Base-by-base conservation (phyloP, 306 rosid species). In the Prinsepia uniflora region DNA sequence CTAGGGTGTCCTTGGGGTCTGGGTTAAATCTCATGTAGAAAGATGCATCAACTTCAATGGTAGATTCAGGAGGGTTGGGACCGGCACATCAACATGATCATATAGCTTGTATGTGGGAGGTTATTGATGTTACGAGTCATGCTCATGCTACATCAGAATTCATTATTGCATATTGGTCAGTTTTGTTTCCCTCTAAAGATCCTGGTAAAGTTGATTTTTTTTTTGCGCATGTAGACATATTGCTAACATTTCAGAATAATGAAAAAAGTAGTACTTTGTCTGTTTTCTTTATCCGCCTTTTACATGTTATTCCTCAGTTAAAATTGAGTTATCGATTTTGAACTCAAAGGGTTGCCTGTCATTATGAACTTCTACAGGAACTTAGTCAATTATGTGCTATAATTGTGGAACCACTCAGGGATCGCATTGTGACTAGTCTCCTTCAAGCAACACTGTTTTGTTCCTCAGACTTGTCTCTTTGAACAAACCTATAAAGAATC, bases 351-450 rank as follows among this genome's bases (percentile, higher is more conserved):
- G n/a, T n/a, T n/a, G n/a, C n/a, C n/a, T n/a, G n/a, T n/a, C n/a
- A n/a, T n/a, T n/a, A n/a, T 79, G 73, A 77, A 71, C 63, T 59
- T 17, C 36, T 81, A 48, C 85, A 94, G 99, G 95, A 89, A 80
- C 99, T 94, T 74, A 80, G 83, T 82, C 90, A 86, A 75, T 89
- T 94, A 20, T 94, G 99, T 73, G 90, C 78, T 79, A 81, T 91
- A 77, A 89, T 94, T 53, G 96, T 91, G 78, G 99, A 94, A 80
- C 95, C 99, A 66, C 96, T 94, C 57, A 82, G 99, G 83, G 99
- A 94, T 81, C 97, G 85, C 65, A 79, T 94, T 46, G 99, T 94
- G 83, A 94, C 97, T 18, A 91, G 99, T 84, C 96, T 94, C 71
- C 99, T 94, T 86, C 99, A 94, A 73, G 99, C 99, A 54, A 84